These are phyloP conservation scores for Ramalina intermedia DNA, from an alignment of 495 filamentous ascomycete species.

Conservation along the genomic window DNA sequence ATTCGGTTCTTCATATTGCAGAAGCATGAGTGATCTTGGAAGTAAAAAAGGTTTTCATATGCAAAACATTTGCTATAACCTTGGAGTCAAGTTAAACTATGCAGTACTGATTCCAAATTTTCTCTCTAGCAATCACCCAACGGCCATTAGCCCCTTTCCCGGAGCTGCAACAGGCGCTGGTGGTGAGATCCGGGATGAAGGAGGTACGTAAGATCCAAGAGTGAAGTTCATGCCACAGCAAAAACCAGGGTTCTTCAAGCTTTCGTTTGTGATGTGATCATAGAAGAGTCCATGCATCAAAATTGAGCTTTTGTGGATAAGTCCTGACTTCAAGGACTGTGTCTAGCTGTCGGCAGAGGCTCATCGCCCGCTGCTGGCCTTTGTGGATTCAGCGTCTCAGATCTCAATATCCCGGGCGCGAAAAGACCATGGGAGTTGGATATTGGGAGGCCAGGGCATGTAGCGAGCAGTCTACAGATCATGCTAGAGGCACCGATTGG, in stretches of 20 bases:
- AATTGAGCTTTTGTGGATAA: background rate
- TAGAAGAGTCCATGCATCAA: background rate
- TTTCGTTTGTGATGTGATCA: too few species aligned
- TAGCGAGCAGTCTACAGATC: slow-evolving; percentile 84
- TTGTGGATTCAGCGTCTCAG: slow-evolving; percentile 85
- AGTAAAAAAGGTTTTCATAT: too few species aligned
- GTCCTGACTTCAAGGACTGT: background rate
- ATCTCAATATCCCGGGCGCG: slow-evolving; percentile 73
- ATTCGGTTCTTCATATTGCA: too few species aligned
- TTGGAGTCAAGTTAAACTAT: background rate
- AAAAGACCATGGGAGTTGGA: slow-evolving; percentile 79
- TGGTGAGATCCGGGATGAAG: background rate
- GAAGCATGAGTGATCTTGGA: too few species aligned
- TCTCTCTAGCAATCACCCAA: background rate
- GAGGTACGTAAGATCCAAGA: too few species aligned
- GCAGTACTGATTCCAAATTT: background rate
- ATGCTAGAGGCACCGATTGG: slow-evolving; percentile 64
- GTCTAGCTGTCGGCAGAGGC: slow-evolving; percentile 65
- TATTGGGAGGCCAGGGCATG: slow-evolving; percentile 78
- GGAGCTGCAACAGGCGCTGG: slow-evolving; percentile 67
- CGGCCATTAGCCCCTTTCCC: slow-evolving; percentile 66
- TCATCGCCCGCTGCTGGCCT: slow-evolving; percentile 90
- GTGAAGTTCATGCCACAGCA: too few species aligned
- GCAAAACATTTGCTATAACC: too few species aligned
- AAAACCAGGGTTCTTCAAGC: too few species aligned